Conservation (phyloP, 495 filamentous ascomycete genomes). For the Acidiella bohemica region DNA sequence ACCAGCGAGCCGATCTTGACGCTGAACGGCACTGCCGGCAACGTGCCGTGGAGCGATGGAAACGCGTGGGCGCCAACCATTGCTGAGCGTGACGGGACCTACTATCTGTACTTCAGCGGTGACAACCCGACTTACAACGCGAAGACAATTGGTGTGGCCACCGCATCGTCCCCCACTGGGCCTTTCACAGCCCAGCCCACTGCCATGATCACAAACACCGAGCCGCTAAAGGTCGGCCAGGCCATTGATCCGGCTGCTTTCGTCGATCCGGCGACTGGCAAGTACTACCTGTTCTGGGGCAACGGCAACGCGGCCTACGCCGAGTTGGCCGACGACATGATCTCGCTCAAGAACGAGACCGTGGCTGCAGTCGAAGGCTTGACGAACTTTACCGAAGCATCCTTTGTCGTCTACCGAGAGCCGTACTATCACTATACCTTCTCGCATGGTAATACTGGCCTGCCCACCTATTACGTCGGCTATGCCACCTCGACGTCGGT, state of each 20-base stretch:
- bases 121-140: slow-evolving; percentile 32
- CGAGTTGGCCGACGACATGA: slow-evolving; percentile 35
- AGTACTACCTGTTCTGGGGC: slow-evolving; percentile 40
- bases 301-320: slow-evolving; percentile 34
- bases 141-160: slow-evolving; percentile 35
- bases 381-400: not conserved
- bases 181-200: slow-evolving; percentile 28
- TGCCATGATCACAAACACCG: slow-evolving; percentile 2
- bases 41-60: slow-evolving; percentile 36
- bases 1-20: slow-evolving; percentile 19
- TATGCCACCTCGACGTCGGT: slow-evolving; percentile 35
- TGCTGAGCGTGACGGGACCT: slow-evolving; percentile 34
- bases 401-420: not conserved
- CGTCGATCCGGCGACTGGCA: slow-evolving; percentile 35
- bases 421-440: slow-evolving; percentile 38
- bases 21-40: slow-evolving; percentile 11
- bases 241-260: slow-evolving; percentile 39
- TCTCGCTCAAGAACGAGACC: slow-evolving; percentile 26
- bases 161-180: slow-evolving; percentile 33
- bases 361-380: slow-evolving; percentile 34
- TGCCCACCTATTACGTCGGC: slow-evolving; percentile 35
- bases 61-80: slow-evolving; percentile 41
- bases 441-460: slow-evolving; percentile 35
- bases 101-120: slow-evolving; percentile 34
- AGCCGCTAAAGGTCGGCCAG: slow-evolving; percentile 8